Conservation (phyloP, 306 rosid genomes). For the Castanea crenata region DNA sequence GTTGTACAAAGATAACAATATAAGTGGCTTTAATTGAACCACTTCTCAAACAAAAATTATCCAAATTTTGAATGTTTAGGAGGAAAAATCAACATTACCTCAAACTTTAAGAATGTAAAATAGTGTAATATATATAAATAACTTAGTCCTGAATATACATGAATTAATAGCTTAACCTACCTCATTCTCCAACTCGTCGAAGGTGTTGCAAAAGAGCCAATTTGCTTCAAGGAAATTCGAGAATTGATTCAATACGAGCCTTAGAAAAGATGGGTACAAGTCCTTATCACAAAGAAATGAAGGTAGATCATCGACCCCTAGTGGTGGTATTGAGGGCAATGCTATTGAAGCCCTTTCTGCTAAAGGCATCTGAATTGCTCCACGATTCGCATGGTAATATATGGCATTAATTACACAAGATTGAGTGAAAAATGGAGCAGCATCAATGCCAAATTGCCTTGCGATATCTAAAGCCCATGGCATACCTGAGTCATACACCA, state of each 20-base stretch:
- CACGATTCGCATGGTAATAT: constrained; percentile 3
- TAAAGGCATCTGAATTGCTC: not conserved
- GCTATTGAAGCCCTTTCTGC: not conserved
- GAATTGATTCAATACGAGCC: not conserved
- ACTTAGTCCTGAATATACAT: not conserved
- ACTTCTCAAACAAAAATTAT: too few relatives aligned
- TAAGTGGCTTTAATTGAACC: too few relatives aligned
- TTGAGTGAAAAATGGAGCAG: constrained; percentile 32
- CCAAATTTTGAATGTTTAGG: too few relatives aligned
- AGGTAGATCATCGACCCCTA: not conserved
- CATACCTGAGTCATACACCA: constrained; percentile 26
- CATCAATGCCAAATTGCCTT: constrained; percentile 7
- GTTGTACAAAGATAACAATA: too few relatives aligned
- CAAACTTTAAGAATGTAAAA: too few relatives aligned
- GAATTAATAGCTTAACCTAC: not conserved
- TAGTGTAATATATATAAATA: too few relatives aligned
- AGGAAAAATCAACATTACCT: too few relatives aligned
- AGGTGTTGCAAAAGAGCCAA: constrained; percentile 8
- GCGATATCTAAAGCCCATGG: constrained; percentile 35
- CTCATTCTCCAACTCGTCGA: constrained; percentile 10
- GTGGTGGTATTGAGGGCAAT: constrained; percentile 11
- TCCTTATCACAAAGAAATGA: not conserved
- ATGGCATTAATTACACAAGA: constrained; percentile 5
- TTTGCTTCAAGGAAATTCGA: constrained; percentile 9
- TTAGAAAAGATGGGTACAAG: not conserved